Conservation (phyloP, 768 basidiomycete species). For the Hericium alpestre region DNA sequence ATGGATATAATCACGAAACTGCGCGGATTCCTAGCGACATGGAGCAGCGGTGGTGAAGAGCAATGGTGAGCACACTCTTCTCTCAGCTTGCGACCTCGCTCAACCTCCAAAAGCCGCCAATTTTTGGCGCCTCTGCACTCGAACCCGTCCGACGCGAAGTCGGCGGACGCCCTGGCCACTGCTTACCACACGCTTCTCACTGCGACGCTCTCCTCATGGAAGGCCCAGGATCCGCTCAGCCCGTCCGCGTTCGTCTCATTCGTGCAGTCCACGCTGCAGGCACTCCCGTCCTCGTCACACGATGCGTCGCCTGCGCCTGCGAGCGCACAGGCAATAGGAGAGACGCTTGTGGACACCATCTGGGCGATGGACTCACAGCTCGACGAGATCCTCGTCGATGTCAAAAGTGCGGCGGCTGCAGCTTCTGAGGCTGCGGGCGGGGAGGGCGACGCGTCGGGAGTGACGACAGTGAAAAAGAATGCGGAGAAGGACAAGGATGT, state of each 20-base stretch:
- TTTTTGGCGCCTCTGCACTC: slow-evolving; percentile 51
- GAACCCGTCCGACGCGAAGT: slow-evolving; percentile 42
- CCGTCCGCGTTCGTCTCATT: slow-evolving; percentile 48
- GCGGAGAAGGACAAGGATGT: slow-evolving; percentile 57
- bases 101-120: slow-evolving; percentile 37
- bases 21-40: slow-evolving; percentile 8
- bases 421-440: slow-evolving; percentile 15
- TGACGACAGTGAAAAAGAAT: slow-evolving; percentile 32
- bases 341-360: slow-evolving; percentile 65
- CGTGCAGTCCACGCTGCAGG: slow-evolving; percentile 47
- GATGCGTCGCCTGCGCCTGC: slow-evolving; percentile 25
- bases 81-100: background rate
- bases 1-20: slow-evolving; percentile 10
- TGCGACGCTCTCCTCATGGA: slow-evolving; percentile 48
- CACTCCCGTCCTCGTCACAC: slow-evolving; percentile 59
- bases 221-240: slow-evolving; percentile 35
- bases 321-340: slow-evolving; percentile 43
- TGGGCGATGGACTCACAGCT: slow-evolving; percentile 75
- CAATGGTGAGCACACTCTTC: slow-evolving; percentile 8
- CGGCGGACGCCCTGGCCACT: slow-evolving; percentile 48
- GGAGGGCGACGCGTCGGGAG: slow-evolving; percentile 7
- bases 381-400: slow-evolving; percentile 57
- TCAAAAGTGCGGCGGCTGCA: slow-evolving; percentile 20
- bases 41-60: slow-evolving; percentile 9
- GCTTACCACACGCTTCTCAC: slow-evolving; percentile 61